Base-by-base conservation (phyloP, 2,329 filamentous ascomycete species). In the Ophidiomyces ophidiicola region DNA sequence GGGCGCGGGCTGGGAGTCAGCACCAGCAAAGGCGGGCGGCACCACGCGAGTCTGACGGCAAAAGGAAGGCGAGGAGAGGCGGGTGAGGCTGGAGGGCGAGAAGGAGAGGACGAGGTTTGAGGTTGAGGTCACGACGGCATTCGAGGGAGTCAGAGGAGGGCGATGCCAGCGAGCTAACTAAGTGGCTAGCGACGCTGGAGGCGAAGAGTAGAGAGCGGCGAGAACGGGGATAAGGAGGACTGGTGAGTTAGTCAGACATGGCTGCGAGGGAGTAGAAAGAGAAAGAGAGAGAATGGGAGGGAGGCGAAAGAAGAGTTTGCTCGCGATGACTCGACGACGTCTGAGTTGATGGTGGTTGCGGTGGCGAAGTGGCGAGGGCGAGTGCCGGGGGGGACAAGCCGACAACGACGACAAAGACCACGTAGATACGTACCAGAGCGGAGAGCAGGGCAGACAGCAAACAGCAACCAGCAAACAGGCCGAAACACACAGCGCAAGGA, bases 11-110 rank as follows among this genome's bases (percentile, higher is more conserved):
- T 34, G 44, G 44, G 44, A n/a, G n/a, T n/a, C 44, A 43, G 33
- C 43, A 46, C 44, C 44, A 42, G 41, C 43, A 39, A 39, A 41
- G 40, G n/a, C n/a, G n/a, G n/a, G n/a, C n/a, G n/a, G 3, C 12
- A 5, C 17, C 19, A 14, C 12, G 17, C 19, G 24, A 28, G 24
- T 10, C 10, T 10, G 24, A 12, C 24, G 10, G 20, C 17, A 10
- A 37, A 20, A 28, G 14, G 29, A 18, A 39, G 25, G 25, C 20
- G 15, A 19, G 18, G 24, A 39, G 26, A 39, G 25, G 15, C 11
- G 26, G 10, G 24, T 28, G 36, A 14, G n/a, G n/a, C n/a, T n/a
- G n/a, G n/a, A n/a, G n/a, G n/a, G n/a, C n/a, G n/a, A n/a, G n/a
- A n/a, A n/a, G n/a, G n/a, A n/a, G n/a, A n/a, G n/a, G n/a, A n/a